A percentile compares a stretch with the other conserved stretches of the same genome.
Evolutionary conservation across 345 rosid species (phyloP).

Genomic region (Pelargonium nanum): DNA sequence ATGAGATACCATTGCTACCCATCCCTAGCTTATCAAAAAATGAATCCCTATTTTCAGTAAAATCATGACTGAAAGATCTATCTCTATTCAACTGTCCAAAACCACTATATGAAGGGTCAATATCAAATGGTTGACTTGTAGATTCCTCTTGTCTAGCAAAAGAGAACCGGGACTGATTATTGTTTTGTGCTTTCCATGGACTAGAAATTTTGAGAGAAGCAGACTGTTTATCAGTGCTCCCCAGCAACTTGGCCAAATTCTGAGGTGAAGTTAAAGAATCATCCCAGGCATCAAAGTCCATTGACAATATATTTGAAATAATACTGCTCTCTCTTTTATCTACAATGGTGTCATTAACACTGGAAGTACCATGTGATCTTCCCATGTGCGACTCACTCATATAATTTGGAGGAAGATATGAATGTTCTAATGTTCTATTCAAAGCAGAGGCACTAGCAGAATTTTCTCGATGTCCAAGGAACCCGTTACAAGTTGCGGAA

Average conservation of each 20-base stretch:
- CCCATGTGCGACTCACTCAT: slow-evolving; percentile 15
- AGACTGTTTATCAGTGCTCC: slow-evolving; percentile 28
- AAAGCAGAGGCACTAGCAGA: slow-evolving; percentile 11
- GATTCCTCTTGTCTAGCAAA: slow-evolving; percentile 58
- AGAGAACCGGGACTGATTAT: slow-evolving; percentile 50
- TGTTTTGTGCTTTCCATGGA: slow-evolving; percentile 32
- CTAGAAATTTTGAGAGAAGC: slow-evolving; percentile 22
- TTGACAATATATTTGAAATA: slow-evolving; percentile 60
- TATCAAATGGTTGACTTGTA: slow-evolving; percentile 19
- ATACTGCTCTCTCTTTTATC: slow-evolving; percentile 52
- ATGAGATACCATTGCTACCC: slow-evolving; percentile 21
- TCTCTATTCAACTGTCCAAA: slow-evolving; percentile 18
- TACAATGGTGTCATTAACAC: slow-evolving; percentile 9
- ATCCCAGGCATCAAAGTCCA: slow-evolving; percentile 72
- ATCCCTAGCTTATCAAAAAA: slow-evolving; percentile 16
- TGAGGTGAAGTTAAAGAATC: slow-evolving; percentile 55
- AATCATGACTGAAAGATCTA: slow-evolving; percentile 15
- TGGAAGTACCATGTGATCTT: slow-evolving; percentile 8
- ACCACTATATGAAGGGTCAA: slow-evolving; percentile 17
- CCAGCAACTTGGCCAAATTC: slow-evolving; percentile 33
- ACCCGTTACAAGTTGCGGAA: slow-evolving; percentile 26
- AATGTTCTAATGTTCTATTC: slow-evolving; percentile 13
- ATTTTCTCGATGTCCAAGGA: slow-evolving; percentile 8
- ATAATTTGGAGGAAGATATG: slow-evolving; percentile 11
- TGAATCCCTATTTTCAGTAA: slow-evolving; percentile 19